Base-by-base conservation (phyloP, 192 early-diverging fungal genomes). In the Mortierella alpina region DNA sequence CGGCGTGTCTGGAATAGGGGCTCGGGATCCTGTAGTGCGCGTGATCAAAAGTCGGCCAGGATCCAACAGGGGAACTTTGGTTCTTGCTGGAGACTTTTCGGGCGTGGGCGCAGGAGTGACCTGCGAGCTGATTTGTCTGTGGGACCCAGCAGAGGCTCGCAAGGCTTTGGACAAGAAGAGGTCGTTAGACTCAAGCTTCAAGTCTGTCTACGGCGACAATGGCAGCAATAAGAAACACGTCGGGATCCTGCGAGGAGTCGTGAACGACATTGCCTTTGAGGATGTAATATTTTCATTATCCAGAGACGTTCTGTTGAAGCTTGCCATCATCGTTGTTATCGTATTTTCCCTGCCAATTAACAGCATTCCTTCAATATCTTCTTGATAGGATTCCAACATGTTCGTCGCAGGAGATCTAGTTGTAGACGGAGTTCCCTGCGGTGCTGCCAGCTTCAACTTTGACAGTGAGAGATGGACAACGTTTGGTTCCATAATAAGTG, bases 401-500 rank as follows among this genome's bases (percentile, higher is more conserved):
- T 76, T 70, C 46, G 74, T 85, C 55, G 84, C 83, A 31, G 86
- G 86, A 61, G 70, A 86, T 55, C 52, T 86, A 39, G 63, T 54
- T 5, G 64, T 86, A n/a, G 56, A 72, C 22, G 68, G 82, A 9
- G 72, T 82, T 3, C 53, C 72, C 0, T 60, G 61, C 15, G 87
- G 89, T 46, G 65, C 90, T 4, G 83, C 83, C 47, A 63, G 78
- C 46, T 92, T 86, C 66, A 84, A 84, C 70, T 89, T 86, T 82
- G 83, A 75, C 6, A 12, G 68, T 13, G 72, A 59, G 51, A 83
- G 44, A 22, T 91, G 90, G 90, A 66, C 67, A 18, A 77, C 79
- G 17, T 72, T 88, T 70, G 79, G 79, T 0, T 66, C 66, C 0
- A 71, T 73, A n/a, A 15, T 66, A 11, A n/a, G 68, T 45, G 3